A percentile compares a stretch with the other conserved stretches of the same genome.
Evolutionary conservation across 140 eudicot genomes (phyloP).

Genomic region (Ambrosia hybrid): DNA sequence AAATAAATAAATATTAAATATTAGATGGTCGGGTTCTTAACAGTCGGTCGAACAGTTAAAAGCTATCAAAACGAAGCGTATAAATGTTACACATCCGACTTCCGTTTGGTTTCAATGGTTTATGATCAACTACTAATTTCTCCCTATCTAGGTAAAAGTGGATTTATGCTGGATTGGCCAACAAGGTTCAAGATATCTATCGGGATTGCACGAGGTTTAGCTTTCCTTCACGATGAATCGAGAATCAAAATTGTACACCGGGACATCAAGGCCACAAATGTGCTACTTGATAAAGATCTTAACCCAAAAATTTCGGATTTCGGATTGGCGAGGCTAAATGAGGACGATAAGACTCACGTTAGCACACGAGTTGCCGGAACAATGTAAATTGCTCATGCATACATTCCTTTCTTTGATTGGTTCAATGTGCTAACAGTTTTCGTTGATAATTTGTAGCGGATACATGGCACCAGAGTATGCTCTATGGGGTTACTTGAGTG

Average conservation of each 20-base stretch:
- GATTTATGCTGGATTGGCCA: conserved; percentile 65
- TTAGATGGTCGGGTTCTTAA: too few species aligned
- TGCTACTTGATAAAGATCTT: conserved; percentile 69
- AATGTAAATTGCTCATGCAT: conserved; percentile 42
- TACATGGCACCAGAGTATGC: conserved; percentile 96
- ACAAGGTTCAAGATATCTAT: conserved; percentile 72
- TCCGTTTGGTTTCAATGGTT: not conserved
- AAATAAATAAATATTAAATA: too few species aligned
- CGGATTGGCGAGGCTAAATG: conserved; percentile 82
- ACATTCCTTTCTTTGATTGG: not conserved
- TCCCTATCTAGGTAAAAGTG: conserved; percentile 33
- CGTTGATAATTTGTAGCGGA: conserved; percentile 49
- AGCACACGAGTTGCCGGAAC: conserved; percentile 92
- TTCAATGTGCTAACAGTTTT: not conserved
- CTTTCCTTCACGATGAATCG: conserved; percentile 89
- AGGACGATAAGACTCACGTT: conserved; percentile 73
- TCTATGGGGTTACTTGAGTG: conserved; percentile 77
- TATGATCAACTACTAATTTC: not conserved
- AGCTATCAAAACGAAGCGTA: too few species aligned
- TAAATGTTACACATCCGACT: not conserved
- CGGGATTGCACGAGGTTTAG: conserved; percentile 81
- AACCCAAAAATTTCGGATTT: conserved; percentile 88
- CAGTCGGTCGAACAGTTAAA: too few species aligned
- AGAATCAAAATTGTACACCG: conserved; percentile 80
- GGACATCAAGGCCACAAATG: conserved; percentile 88